A percentile compares a stretch with the other conserved stretches of the same genome.
Evolutionary conservation across 345 rosid species (phyloP).

Genomic region (Diplotaxis tenuifolia): DNA sequence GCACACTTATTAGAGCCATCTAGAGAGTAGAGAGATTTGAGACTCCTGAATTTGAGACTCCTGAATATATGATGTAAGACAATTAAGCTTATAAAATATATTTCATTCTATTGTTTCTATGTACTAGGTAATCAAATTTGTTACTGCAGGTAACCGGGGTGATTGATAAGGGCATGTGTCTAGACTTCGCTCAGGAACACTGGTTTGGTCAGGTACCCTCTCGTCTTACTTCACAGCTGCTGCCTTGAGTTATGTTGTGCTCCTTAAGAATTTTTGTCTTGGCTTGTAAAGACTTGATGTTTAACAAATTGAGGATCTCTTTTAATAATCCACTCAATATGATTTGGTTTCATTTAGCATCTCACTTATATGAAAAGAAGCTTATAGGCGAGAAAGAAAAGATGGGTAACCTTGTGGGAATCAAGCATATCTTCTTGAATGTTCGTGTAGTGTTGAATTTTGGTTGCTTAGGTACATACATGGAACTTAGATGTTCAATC

Average conservation of each 20-base stretch:
- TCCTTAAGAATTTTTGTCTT: not conserved
- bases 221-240: not conserved
- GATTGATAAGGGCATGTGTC: not conserved
- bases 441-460: conserved; percentile 1
- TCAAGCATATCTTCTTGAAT: not conserved
- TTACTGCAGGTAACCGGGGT: not conserved
- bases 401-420: not conserved
- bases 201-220: conserved; percentile 9
- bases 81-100: not conserved
- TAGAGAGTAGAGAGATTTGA: not conserved
- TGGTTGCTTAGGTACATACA: conserved; percentile 16
- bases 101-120: not conserved
- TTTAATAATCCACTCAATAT: not conserved
- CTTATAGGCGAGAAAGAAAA: not conserved
- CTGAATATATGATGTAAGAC: conserved; percentile 11
- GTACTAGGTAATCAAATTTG: not conserved
- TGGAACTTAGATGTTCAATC: not conserved
- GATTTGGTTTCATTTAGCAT: conserved; percentile 4
- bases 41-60: not conserved
- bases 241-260: conserved; percentile 1
- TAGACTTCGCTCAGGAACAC: not conserved
- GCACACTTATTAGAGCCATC: conserved; percentile 6
- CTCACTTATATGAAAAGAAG: not conserved
- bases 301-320: not conserved
- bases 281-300: not conserved